Evolutionary conservation across 176 grass and related monocot genomes (phyloP).

Genomic region (Oryza australiensis): DNA sequence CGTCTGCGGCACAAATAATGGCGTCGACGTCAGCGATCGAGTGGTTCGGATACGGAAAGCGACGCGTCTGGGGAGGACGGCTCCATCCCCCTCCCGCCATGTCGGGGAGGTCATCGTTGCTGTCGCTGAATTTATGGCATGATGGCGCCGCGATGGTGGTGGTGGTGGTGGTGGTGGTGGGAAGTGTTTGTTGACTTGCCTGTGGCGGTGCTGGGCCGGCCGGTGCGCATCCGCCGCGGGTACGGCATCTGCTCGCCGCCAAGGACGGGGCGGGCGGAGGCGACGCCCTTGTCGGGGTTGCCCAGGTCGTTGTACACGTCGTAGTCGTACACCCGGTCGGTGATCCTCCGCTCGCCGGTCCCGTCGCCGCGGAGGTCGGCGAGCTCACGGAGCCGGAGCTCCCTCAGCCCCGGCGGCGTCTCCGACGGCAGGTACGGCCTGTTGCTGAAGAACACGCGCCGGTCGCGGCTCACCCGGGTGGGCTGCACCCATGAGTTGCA

Average conservation of each 20-base stretch:
- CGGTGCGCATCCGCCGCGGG: constrained; percentile 78
- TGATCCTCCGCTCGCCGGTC: constrained; percentile 52
- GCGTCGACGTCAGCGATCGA: constrained; percentile 28
- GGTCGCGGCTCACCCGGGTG: constrained; percentile 29
- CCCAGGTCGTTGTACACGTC: constrained; percentile 86
- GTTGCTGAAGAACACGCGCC: constrained; percentile 84
- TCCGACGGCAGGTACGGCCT: constrained; percentile 79
- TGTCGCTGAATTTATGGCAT: constrained; percentile 31
- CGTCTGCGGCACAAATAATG: constrained; percentile 45
- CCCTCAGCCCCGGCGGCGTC: constrained; percentile 74
- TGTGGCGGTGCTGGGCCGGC: constrained; percentile 51
- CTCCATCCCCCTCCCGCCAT: constrained; percentile 34
- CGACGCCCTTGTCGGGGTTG: constrained; percentile 72
- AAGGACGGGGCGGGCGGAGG: constrained; percentile 58
- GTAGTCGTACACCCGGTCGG: constrained; percentile 72
- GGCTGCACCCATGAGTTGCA: constrained; percentile 89
- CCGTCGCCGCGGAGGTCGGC: constrained; percentile 59
- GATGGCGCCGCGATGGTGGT: background rate
- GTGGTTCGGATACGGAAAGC: constrained; percentile 47
- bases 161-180: background rate
- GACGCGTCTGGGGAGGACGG: constrained; percentile 12
- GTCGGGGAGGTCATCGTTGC: constrained; percentile 23
- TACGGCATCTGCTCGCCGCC: constrained; percentile 71
- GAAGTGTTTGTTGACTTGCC: constrained; percentile 35
- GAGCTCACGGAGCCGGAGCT: constrained; percentile 60